These are phyloP conservation scores for Erigeron canadensis DNA, from an alignment of 129 eudicot genomes.

Conservation along the genomic window DNA sequence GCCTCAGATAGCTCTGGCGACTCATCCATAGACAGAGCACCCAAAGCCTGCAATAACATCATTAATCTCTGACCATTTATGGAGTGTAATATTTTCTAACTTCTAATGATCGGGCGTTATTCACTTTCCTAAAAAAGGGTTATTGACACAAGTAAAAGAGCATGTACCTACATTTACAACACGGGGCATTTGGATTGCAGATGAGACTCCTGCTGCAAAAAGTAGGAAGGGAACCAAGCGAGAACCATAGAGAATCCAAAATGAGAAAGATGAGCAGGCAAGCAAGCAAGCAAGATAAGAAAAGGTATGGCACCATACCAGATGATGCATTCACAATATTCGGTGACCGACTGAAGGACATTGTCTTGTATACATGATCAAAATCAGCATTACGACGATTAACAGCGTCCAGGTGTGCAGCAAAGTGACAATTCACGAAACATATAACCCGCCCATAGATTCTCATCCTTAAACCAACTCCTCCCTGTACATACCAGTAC, in stretches of 20 bases:
- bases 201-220: constrained; percentile 77
- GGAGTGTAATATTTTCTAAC: neutral
- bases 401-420: constrained; percentile 91
- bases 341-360: constrained; percentile 72
- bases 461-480: constrained; percentile 95
- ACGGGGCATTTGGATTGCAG: constrained; percentile 64
- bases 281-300: constrained; percentile 64
- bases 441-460: constrained; percentile 71
- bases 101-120: neutral
- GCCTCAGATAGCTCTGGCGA: constrained; percentile 91
- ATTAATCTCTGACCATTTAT: neutral
- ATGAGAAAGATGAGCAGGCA: constrained; percentile 52
- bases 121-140: neutral
- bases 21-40: constrained; percentile 45
- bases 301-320: constrained; percentile 58
- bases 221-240: constrained; percentile 50
- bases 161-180: constrained; percentile 65
- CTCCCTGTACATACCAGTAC: constrained; percentile 62
- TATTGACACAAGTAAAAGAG: neutral
- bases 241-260: constrained; percentile 49
- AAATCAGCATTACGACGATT: constrained; percentile 91
- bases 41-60: constrained; percentile 49
- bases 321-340: constrained; percentile 55
- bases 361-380: constrained; percentile 90
- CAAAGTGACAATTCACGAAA: constrained; percentile 98